Conservation (phyloP, 345 rosid species). For the Turnera subulata region DNA sequence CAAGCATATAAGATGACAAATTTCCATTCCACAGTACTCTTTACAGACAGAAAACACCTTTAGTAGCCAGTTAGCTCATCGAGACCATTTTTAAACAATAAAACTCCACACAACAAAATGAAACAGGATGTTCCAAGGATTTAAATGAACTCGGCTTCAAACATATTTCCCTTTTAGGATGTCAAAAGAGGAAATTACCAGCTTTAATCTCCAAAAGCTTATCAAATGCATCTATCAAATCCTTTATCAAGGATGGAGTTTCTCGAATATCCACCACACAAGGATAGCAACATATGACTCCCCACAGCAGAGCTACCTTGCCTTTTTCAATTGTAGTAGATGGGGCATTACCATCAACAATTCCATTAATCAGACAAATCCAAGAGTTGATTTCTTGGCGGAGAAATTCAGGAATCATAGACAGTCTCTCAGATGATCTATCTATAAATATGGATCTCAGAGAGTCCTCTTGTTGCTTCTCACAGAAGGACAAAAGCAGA, state of each 20-base stretch:
- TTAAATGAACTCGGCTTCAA: neutral
- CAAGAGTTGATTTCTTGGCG: slow-evolving; percentile 29
- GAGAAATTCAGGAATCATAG: slow-evolving; percentile 41
- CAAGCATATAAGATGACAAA: too few relatives aligned
- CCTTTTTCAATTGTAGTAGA: slow-evolving; percentile 32
- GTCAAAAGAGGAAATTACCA: slow-evolving; percentile 37
- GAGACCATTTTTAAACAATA: too few relatives aligned
- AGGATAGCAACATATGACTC: slow-evolving; percentile 64
- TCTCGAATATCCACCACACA: slow-evolving; percentile 32
- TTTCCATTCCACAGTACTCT: too few relatives aligned
- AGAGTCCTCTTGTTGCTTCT: slow-evolving; percentile 48
- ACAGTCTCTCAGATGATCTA: slow-evolving; percentile 38
- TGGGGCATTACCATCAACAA: slow-evolving; percentile 21
- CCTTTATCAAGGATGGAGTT: slow-evolving; percentile 38
- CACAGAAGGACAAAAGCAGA: slow-evolving; percentile 52
- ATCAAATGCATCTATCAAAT: slow-evolving; percentile 52
- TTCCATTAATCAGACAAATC: slow-evolving; percentile 31
- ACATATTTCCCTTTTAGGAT: neutral
- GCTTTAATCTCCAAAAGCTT: slow-evolving; percentile 34
- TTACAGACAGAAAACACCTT: too few relatives aligned
- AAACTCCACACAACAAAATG: too few relatives aligned
- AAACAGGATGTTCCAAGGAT: too few relatives aligned
- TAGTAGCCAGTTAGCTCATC: too few relatives aligned
- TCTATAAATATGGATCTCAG: slow-evolving; percentile 24
- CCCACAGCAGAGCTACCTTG: slow-evolving; percentile 66